Evolutionary conservation across 2,329 filamentous ascomycete species (phyloP).

Genomic region (Cladosporium sphaerospermum): DNA sequence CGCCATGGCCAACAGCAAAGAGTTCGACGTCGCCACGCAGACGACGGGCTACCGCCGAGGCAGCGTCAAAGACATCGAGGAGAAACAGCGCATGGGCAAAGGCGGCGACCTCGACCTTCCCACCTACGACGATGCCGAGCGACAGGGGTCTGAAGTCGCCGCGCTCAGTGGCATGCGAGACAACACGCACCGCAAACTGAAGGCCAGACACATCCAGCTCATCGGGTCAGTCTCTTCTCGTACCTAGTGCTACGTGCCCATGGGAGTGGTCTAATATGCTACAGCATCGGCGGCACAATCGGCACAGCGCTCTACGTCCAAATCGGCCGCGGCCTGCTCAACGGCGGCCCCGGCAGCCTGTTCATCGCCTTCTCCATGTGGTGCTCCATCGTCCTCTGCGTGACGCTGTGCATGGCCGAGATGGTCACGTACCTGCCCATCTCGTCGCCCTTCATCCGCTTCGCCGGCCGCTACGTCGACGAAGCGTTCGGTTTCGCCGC

Average conservation of each 20-base stretch:
- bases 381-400: constrained; percentile 19
- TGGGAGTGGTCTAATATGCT: neutral
- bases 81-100: constrained; percentile 7
- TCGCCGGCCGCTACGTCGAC: constrained; percentile 69
- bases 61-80: constrained; percentile 4
- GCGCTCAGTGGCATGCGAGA: constrained; percentile 21
- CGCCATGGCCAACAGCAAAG: constrained; percentile 6
- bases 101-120: constrained; percentile 3
- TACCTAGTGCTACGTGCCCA: too few relatives aligned
- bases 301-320: constrained; percentile 45
- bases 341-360: constrained; percentile 41
- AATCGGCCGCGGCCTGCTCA: constrained; percentile 41
- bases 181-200: constrained; percentile 38
- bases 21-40: constrained; percentile 7
- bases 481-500: constrained; percentile 55
- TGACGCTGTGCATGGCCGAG: constrained; percentile 52
- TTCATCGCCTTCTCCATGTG: constrained; percentile 43
- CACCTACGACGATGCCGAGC: constrained; percentile 16
- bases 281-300: constrained; percentile 39
- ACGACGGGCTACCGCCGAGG: constrained; percentile 3
- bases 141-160: constrained; percentile 17
- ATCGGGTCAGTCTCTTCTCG: constrained; percentile 29
- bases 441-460: constrained; percentile 71
- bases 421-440: constrained; percentile 74
- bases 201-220: constrained; percentile 42